phyloP scores from a whole-genome alignment of 108 stramenopile species.

The Parmales sp. region DNA sequence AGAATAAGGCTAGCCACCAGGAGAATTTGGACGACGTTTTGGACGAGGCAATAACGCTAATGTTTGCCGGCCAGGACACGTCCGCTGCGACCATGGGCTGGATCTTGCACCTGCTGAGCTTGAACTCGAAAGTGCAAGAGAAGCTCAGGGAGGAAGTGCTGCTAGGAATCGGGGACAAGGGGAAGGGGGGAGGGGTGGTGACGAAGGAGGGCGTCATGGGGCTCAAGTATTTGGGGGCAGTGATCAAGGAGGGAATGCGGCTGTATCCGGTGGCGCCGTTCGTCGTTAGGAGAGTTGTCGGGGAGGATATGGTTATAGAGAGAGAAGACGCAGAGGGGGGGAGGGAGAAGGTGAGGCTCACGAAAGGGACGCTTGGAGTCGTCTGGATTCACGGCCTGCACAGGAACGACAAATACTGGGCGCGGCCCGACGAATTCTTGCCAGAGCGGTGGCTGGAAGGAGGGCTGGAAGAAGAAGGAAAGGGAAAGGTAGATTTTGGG shows the following conservation, averaged over 20 bases:
- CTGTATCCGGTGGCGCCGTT: slow-evolving; percentile 89
- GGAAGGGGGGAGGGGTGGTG: not conserved
- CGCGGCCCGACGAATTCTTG: slow-evolving; percentile 65
- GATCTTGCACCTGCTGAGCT: slow-evolving; percentile 75
- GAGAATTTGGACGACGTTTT: slow-evolving; percentile 43
- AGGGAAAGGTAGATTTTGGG: slow-evolving; percentile 35
- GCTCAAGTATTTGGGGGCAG: slow-evolving; percentile 68
- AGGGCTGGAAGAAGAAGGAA: slow-evolving; percentile 15
- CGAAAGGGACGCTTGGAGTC: slow-evolving; percentile 60
- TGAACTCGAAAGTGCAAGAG: slow-evolving; percentile 56
- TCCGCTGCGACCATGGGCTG: slow-evolving; percentile 83
- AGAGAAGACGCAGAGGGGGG: not conserved
- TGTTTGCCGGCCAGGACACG: slow-evolving; percentile 90
- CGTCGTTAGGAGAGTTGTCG: slow-evolving; percentile 56
- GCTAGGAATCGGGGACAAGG: not conserved
- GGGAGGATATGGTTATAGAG: slow-evolving; percentile 40
- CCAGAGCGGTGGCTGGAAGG: slow-evolving; percentile 72
- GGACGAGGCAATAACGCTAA: slow-evolving; percentile 77
- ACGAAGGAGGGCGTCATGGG: slow-evolving; percentile 17
- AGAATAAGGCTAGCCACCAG: not conserved
- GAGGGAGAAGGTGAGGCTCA: slow-evolving; percentile 32
- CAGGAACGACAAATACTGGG: slow-evolving; percentile 71
- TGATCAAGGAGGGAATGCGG: slow-evolving; percentile 78
- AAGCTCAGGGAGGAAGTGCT: slow-evolving; percentile 46
- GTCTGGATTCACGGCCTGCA: slow-evolving; percentile 90